A percentile compares a stretch with the other conserved stretches of the same genome.
Conservation (phyloP, 2,329 filamentous ascomycete species). For the Fusarium sp. region DNA sequence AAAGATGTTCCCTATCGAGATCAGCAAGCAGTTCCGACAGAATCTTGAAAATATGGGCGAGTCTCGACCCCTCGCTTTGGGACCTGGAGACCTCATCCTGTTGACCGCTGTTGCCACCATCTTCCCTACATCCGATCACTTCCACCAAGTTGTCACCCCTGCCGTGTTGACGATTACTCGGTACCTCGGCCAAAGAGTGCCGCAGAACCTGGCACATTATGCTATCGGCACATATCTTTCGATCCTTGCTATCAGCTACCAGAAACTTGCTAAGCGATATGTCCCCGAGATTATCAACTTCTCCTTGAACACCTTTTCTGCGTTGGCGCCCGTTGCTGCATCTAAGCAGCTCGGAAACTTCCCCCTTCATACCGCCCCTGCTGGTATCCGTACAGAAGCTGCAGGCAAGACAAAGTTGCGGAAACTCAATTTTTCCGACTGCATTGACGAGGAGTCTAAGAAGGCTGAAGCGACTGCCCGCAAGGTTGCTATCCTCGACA, state of each 20-base stretch:
- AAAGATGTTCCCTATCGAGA: conserved; percentile 84
- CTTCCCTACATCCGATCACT: conserved; percentile 97
- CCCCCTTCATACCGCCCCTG: conserved; percentile 71
- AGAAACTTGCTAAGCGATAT: conserved; percentile 86
- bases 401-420: conserved; percentile 60
- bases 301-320: conserved; percentile 79
- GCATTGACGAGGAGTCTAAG: conserved; percentile 58
- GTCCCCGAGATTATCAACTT: conserved; percentile 92
- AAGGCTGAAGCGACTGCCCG: conserved; percentile 52
- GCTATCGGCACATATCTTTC: conserved; percentile 83
- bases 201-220: conserved; percentile 75
- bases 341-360: conserved; percentile 68
- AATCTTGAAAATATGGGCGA: conserved; percentile 73
- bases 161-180: conserved; percentile 87
- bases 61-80: conserved; percentile 66
- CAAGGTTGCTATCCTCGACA: conserved; percentile 73
- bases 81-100: conserved; percentile 82
- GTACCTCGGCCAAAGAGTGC: conserved; percentile 84
- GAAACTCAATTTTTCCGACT: conserved; percentile 73
- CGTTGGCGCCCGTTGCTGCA: conserved; percentile 72
- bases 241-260: conserved; percentile 85
- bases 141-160: conserved; percentile 94
- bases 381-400: conserved; percentile 65
- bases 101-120: conserved; percentile 86
- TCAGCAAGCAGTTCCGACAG: conserved; percentile 83